Base-by-base conservation (phyloP, 768 basidiomycete genomes). In the Rhodosporidiobolus odoratus region DNA sequence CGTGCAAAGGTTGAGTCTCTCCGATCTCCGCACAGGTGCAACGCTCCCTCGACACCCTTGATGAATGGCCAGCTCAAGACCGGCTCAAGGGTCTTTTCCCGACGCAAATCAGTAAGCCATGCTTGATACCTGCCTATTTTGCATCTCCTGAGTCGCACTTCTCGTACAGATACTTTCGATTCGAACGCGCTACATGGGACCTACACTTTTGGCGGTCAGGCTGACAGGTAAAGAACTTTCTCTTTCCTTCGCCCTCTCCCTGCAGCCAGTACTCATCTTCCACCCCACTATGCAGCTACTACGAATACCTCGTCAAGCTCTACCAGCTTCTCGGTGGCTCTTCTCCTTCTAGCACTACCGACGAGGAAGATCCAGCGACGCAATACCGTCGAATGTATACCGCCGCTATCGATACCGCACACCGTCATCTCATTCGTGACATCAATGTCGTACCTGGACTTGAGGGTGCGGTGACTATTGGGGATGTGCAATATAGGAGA, bases 331-430 rank as follows among this genome's bases (percentile, higher is more conserved):
- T 81, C 1, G 79, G 79, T 30, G 71, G 75, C 3, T 69, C 66
- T 1, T 69, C 77, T 8, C 63, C 34, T 23, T 23, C 35, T 16
- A 4, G 21, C 12, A 16, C 34, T 12, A 16, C 34, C 34, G 13
- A 4, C 19, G 23, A 21, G 10, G 34, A 37, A 12, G 34, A 35
- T 9, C 21, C 54, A 10, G 54, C 57, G 2, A 15, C 78, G 38
- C 78, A 78, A 43, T 81, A 79, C 71, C 62, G 58, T 23, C 60
- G 75, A 23, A 76, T 82, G 66, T 82, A 81, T 70, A 74, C 71
- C 19, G 65, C 66, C 41, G 78, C 80, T 4, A 74, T 81, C 41
- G 80, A 80, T 53, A 72, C 58, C 35, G 79, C 79, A 7, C 69
- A 76, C 54, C 40, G 76, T 32, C 53, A 77, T 19, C 65, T 82